Evolutionary conservation across 306 rosid genomes (phyloP).

Genomic region (Dalbergia oliveri): DNA sequence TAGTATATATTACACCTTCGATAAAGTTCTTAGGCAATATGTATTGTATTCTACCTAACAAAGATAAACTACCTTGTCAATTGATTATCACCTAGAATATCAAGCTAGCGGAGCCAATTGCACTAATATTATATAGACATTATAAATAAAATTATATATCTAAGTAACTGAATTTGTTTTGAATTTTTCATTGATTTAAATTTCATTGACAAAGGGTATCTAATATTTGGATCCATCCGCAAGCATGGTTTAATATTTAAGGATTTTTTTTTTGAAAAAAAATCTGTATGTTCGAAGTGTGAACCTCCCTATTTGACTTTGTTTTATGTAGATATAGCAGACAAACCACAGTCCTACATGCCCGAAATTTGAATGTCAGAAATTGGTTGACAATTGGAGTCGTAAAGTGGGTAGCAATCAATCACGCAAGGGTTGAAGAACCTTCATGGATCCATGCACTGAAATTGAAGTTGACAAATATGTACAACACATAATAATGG

Average conservation of each 20-base stretch:
- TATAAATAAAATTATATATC: background rate
- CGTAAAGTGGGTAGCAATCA: slow-evolving; percentile 17
- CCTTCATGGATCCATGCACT: background rate
- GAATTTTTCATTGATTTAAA: background rate
- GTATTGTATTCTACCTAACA: background rate
- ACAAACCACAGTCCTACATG: background rate
- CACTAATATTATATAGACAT: no score
- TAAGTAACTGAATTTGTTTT: background rate
- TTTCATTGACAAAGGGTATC: background rate
- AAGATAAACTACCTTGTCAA: background rate
- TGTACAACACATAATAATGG: background rate
- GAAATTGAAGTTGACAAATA: slow-evolving; percentile 6
- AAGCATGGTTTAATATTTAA: background rate
- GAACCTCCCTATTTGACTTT: slow-evolving; percentile 3
- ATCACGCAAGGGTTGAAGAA: background rate
- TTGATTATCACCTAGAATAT: background rate
- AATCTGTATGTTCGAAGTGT: background rate
- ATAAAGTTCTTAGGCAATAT: background rate
- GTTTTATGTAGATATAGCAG: background rate
- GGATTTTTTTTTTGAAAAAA: no score
- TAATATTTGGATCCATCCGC: background rate
- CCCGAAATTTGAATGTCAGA: background rate
- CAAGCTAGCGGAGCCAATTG: no score
- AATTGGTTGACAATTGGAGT: background rate
- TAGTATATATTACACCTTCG: background rate